Evolutionary conservation across 2,329 filamentous ascomycete species (phyloP), one percentile per base, ranked within the genome.

Genomic region (Fusarium begoniae): DNA sequence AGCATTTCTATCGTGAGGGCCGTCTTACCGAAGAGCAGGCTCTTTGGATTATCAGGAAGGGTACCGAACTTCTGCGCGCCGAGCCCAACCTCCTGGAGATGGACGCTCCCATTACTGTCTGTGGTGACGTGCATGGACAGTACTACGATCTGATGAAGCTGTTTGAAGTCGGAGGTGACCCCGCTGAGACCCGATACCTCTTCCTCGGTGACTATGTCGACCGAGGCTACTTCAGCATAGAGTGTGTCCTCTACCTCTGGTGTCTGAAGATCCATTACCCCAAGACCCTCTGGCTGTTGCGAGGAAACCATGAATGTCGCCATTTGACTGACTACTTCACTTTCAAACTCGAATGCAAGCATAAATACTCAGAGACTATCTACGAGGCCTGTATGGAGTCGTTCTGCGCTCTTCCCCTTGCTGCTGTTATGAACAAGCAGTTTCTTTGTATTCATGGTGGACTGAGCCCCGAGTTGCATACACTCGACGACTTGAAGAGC

Each of bases 91-190:
- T 99, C 75, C 89, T 99, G 77, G 96, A 99, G 87, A 99, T 99
- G 96, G 96, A 99, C 83, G 96, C 96, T 45, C 96, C 96, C 70
- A 99, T 99, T 81, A 99, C 96, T 15, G 96, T 99, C 57, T 99
- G 96, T 80, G 96, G 96, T 81, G 96, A 99, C 81, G 95, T 99
- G 62, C 96, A 99, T 84, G 96, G 96, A 77, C 96, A 99, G 85
- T 99, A 98, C 86, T 99, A 98, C 83, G 96, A 99, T 83, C 85
- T 99, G 81, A 99, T 99, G 96, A 99, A 99, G 88, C 89, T 99
- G 40, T 99, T 99, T 80, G 96, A 99, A 84, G 96, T 99, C 58
- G 96, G 96, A 76, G 96, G 96, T 74, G 96, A 99, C 83, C 96
- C 96, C 45, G 91, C 96, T 61, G 96, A 99, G 85, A 99, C 96